Base-by-base conservation (phyloP, 2,329 filamentous ascomycete genomes). In the Emydomyces testavorans region DNA sequence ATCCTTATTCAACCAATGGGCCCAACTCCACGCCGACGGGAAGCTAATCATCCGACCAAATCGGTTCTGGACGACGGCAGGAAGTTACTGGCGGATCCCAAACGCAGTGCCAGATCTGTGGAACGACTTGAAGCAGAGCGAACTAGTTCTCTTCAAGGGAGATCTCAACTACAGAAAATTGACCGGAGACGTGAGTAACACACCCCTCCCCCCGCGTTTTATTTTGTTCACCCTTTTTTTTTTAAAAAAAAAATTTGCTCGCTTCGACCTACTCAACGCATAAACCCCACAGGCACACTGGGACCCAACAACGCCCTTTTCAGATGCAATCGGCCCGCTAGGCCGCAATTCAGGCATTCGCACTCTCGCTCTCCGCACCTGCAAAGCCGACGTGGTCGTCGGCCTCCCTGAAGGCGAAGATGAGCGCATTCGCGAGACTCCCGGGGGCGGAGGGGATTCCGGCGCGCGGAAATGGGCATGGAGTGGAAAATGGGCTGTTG, bases 121-220 rank as follows among this genome's bases (percentile, higher is more conserved):
- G 45, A 75, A 85, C 5, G 90, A 96, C 60, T 68, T 98, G 48
- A 82, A 88, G 70, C 69, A 79, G 52, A 85, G 84, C 55, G 85
- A 94, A 64, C 72, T 98, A 15, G 86, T 94, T 10, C 80, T 98
- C 48, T 96, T 96, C 73, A 98, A 98, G 72, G 92, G 92, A 2
- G 92, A 98, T 62, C 65, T 98, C 57, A 98, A 98, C 69, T 98
- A 96, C 66, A 76, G 92, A 52, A 98, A 98, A 66, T 66, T 98
- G 55, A 88, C 83, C 24, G 84, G 79, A 41, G 92, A 98, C 72
- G 87, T 90, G 69, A 71, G 82, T 39, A 15, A 16, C 10, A 28
- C 11, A 4, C 26, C 6, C 6, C 21, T 18, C 7, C 11, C 18
- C 23, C 3, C 13, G 3, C 15, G 15, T 18, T 4, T 21, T 21